Conservation (phyloP, 805 yeast species). For the Saccharomyces eubayanus region DNA sequence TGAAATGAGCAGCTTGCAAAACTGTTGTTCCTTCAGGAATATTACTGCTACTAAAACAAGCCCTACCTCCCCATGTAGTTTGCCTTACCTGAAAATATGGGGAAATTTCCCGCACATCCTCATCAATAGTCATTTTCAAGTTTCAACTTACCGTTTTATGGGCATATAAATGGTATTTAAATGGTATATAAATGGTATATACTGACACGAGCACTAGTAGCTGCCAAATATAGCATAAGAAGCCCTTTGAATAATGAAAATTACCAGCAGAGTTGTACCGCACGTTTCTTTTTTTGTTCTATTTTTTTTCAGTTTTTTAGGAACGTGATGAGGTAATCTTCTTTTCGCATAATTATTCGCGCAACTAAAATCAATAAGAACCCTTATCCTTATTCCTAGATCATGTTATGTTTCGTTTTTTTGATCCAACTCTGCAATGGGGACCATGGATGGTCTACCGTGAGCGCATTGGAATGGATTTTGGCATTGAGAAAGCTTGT, state of each 20-base stretch:
- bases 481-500: conserved; percentile 38
- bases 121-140: conserved; percentile 1
- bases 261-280: not conserved
- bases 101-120: conserved; percentile 1
- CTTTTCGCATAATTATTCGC: not conserved
- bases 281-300: not conserved
- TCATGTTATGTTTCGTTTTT: not conserved
- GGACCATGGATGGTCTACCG: conserved; percentile 68
- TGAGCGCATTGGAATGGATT: conserved; percentile 79
- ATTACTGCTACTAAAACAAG: conserved; percentile 42
- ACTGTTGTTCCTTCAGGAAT: conserved; percentile 38
- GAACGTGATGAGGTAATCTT: conserved; percentile 1
- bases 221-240: not conserved
- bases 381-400: not conserved
- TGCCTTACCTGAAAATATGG: conserved; percentile 9
- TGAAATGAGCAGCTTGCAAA: conserved; percentile 34
- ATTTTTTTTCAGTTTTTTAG: not conserved
- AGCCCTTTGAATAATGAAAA: not conserved
- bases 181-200: conserved; percentile 2
- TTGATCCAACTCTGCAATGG: conserved; percentile 26
- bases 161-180: conserved; percentile 14
- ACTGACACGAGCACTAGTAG: not conserved
- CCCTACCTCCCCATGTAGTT: conserved; percentile 33
- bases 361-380: not conserved
- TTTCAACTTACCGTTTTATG: conserved; percentile 30